These are phyloP conservation scores for Lasiodiplodia theobromae DNA, from an alignment of 2,329 filamentous ascomycete species.

Conservation along the genomic window DNA sequence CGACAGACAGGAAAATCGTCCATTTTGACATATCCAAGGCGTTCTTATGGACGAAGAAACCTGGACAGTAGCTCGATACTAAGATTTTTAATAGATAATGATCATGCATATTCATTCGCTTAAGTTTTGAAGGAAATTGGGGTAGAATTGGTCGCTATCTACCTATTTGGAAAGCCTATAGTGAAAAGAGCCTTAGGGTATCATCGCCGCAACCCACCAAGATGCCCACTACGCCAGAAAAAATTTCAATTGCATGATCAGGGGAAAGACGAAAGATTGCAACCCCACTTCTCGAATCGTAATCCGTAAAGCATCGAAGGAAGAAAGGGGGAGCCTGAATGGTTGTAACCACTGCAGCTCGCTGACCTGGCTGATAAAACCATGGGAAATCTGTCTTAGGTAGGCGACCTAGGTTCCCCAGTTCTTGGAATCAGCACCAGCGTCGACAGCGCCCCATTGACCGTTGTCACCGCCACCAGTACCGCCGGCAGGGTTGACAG, in stretches of 20 bases:
- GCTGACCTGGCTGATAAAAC: background rate
- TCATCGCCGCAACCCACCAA: background rate
- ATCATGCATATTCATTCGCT: background rate
- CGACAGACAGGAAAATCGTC: too few species aligned
- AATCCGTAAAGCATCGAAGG: background rate
- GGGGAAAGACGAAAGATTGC: background rate
- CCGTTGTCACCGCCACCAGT: too few species aligned
- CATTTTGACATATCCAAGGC: too few species aligned
- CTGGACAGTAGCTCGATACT: too few species aligned
- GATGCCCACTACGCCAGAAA: background rate
- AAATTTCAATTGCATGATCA: background rate
- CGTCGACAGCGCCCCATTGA: too few species aligned
- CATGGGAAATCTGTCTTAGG: too few species aligned
- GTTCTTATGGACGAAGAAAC: too few species aligned
- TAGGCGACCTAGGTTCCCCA: too few species aligned
- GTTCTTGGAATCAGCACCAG: fast-evolving
- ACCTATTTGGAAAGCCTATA: background rate
- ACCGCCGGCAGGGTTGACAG: background rate
- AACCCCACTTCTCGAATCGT: background rate
- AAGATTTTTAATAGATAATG: too few species aligned
- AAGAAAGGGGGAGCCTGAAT: background rate
- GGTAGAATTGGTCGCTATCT: background rate
- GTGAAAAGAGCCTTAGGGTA: background rate
- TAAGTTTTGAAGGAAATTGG: background rate
- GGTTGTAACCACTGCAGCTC: background rate